Evolutionary conservation across 1,284 basidiomycete species (phyloP), one percentile per base, ranked within the genome.

Genomic region (Agaricales sp.): DNA sequence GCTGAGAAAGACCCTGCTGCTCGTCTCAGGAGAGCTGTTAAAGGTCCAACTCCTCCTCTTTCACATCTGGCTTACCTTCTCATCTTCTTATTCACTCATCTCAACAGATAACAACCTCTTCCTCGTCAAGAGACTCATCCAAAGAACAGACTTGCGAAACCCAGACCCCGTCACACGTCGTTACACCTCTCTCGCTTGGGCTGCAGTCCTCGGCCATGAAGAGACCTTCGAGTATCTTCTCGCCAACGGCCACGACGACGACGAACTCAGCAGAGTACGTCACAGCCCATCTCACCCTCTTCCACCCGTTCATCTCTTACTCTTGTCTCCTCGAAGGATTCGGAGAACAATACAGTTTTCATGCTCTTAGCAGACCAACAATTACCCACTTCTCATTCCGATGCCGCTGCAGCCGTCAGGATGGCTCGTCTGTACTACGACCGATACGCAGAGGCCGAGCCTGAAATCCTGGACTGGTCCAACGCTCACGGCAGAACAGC

Each of bases 211-310:
- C 23, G 88, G 87, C 0, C 80, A 88, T 53, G 80, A 92, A 59
- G 90, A 95, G 62, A 91, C 89, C 1, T 93, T 92, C 55, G 89
- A 93, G 59, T 95, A 85, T 68, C 68, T 94, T 51, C 70, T 94
- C 45, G 77, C 75, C 54, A 80, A 75, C 39, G 90, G 88, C 14
- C 91, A 94, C 62, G 92, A 96, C 62, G 91, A 95, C 60, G 82
- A 85, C 50, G 92, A 95, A 64, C 72, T 92, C 53, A 92, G 85
- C 63, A 79, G 82, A 71, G 92, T 92, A 63, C 61, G 83, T 52
- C 50, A 16, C 44, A 46, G 48, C 21, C 19, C 30, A 22, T 43
- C 46, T 44, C 24, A 30, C 41, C 13, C 4, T 46, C 47, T 35
- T 43, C 45, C 23, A 49, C 23, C 48, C 43, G 18, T 16, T 21